Evolutionary conservation across 225 moss, liverwort and hornwort species (phyloP).

Genomic region (Sphagnum contortum): DNA sequence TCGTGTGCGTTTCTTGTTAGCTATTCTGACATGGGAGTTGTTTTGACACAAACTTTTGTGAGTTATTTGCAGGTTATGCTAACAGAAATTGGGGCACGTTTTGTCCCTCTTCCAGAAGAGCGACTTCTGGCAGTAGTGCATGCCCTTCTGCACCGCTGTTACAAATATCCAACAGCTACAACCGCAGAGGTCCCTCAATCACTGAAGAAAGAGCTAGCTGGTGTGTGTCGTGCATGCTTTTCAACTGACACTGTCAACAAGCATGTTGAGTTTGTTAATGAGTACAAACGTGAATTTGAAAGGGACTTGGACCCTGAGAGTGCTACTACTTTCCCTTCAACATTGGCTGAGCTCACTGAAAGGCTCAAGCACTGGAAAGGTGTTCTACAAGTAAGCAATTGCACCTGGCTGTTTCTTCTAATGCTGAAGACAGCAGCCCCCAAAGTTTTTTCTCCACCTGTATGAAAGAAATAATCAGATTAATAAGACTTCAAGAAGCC

Average conservation of each 20-base stretch:
- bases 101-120: constrained; percentile 99
- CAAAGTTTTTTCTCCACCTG: no score
- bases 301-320: constrained; percentile 96
- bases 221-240: constrained; percentile 98
- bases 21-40: no score
- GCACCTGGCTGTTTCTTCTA: background rate
- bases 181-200: constrained; percentile 99
- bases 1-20: no score
- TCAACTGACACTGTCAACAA: constrained; percentile 96
- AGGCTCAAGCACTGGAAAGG: constrained; percentile 97
- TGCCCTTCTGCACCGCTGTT: constrained; percentile 91
- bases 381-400: constrained; percentile 47
- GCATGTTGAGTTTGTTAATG: constrained; percentile 96
- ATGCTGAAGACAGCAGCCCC: no score
- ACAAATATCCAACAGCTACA: constrained; percentile 98
- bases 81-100: constrained; percentile 97
- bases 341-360: constrained; percentile 87
- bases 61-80: constrained; percentile 68
- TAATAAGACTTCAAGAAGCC: no score
- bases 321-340: constrained; percentile 92
- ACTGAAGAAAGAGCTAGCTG: constrained; percentile 93
- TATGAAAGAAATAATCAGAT: no score
- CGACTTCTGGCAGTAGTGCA: constrained; percentile 93
- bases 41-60: no score
- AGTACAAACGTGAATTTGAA: constrained; percentile 98